Evolutionary conservation across 257 asterid genomes (phyloP).

Genomic region (Ligustrum vulgare): DNA sequence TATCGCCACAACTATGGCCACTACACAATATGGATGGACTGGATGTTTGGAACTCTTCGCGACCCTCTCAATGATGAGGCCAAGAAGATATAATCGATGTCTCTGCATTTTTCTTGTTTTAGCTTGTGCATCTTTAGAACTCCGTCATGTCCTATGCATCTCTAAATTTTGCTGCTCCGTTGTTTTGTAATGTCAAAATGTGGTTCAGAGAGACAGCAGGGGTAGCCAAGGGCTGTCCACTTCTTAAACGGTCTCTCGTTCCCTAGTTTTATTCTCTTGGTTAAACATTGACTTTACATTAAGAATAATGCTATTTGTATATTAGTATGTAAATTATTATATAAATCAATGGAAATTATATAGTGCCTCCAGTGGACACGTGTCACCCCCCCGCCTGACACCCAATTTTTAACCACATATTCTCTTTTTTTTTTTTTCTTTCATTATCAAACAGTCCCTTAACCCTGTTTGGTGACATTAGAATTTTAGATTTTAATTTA

Average conservation of each 20-base stretch:
- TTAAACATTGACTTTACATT: neutral
- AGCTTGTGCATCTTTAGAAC: conserved; percentile 10
- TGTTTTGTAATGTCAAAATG: neutral
- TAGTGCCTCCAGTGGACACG: no score
- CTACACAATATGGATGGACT: conserved; percentile 96
- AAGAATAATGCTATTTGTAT: no score
- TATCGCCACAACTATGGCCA: conserved; percentile 95
- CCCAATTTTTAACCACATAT: no score
- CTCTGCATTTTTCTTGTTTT: neutral
- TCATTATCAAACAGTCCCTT: no score
- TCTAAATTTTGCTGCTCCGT: conserved; percentile 23
- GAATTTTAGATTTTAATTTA: no score
- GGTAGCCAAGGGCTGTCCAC: neutral
- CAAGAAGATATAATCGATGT: conserved; percentile 46
- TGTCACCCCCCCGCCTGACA: no score
- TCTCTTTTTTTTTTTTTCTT: no score
- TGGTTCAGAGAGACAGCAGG: neutral
- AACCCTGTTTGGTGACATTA: no score
- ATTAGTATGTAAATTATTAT: no score
- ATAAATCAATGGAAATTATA: no score
- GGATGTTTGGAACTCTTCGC: conserved; percentile 98
- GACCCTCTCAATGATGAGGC: conserved; percentile 71
- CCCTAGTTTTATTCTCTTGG: conserved; percentile 1
- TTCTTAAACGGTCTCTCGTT: conserved; percentile 9
- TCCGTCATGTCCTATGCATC: neutral